These are phyloP conservation scores for Circinella umbellata DNA, from an alignment of 371 early-diverging fungal genomes.

Conservation along the genomic window DNA sequence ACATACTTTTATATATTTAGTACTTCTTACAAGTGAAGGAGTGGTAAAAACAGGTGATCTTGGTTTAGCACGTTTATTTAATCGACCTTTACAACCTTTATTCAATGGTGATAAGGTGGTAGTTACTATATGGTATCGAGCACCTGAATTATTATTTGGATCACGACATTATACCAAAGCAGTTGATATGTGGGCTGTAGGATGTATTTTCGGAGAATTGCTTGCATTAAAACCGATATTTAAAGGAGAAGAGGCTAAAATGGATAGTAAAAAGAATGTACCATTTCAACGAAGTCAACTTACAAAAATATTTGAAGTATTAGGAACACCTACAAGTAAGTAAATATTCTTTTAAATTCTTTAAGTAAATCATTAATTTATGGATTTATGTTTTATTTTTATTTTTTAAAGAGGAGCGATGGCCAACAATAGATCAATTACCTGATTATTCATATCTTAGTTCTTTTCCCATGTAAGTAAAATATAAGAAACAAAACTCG, in stretches of 20 bases:
- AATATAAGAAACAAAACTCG: too few species aligned
- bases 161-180: conserved; percentile 92
- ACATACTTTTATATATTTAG: conserved; percentile 25
- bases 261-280: conserved; percentile 85
- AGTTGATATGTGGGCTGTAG: conserved; percentile 95
- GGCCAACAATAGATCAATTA: conserved; percentile 76
- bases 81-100: conserved; percentile 80
- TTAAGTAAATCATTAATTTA: neutral
- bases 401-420: conserved; percentile 69
- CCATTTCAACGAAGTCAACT: conserved; percentile 93
- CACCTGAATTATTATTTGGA: conserved; percentile 96
- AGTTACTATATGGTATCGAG: conserved; percentile 98
- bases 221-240: conserved; percentile 89
- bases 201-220: conserved; percentile 96
- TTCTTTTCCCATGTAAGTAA: conserved; percentile 61
- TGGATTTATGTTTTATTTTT: neutral
- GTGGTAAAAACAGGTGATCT: conserved; percentile 91
- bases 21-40: conserved; percentile 84
- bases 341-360: conserved; percentile 5
- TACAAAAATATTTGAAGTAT: conserved; percentile 87
- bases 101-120: conserved; percentile 94
- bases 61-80: conserved; percentile 88
- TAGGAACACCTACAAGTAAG: conserved; percentile 88
- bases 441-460: conserved; percentile 72
- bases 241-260: conserved; percentile 94